Base-by-base conservation (phyloP, 108 stramenopile genomes). In the Cyclostephanos tholiformis region DNA sequence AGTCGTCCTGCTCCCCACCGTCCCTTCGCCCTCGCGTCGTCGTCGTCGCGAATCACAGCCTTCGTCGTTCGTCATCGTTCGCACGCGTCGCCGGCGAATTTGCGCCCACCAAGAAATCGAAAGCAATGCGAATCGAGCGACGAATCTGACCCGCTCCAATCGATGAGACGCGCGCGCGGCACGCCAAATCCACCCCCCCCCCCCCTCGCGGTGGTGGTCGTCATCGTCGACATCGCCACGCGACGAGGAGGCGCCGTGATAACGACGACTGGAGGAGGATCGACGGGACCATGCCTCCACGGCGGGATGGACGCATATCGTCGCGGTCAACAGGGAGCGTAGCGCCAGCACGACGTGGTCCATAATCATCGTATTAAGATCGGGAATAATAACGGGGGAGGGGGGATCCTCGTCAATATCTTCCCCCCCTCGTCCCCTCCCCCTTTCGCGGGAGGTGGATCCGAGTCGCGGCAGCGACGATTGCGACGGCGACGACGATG, bases 251-350 rank as follows among this genome's bases (percentile, higher is more conserved):
- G 35, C 36, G 17, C 23, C 41, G 64, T 13, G 25, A 10, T 6
- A 23, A 32, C 41, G 43, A 63, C 39, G 63, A 29, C 26, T 49
- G 16, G 22, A 23, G 6, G 35, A n/a, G 0, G 63, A 53, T 14
- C 68, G 46, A 25, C 72, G 72, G 43, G 79, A 69, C 63, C 68
- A 80, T 12, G 79, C 72, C 46, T 80, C 79, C 41, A 74, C 27
- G 2, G 79, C 79, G 32, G 79, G 79, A 44, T 80, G 69, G 14
- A 80, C 62, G 29, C 79, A 80, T 8, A 72, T 74, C 9, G 79
- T 80, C 4, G 79, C 79, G 23, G 72, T 74, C 13, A 80, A 63
- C 12, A 69, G 39, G 6, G 72, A 51, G 25, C 79, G 72, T 14
- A 80, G 16, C 8, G 73, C 30, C n/a, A 72, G 79, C 26, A 80